phyloP scores from a whole-genome alignment of 108 stramenopile genomes.

The Schizochytrium sp. region DNA sequence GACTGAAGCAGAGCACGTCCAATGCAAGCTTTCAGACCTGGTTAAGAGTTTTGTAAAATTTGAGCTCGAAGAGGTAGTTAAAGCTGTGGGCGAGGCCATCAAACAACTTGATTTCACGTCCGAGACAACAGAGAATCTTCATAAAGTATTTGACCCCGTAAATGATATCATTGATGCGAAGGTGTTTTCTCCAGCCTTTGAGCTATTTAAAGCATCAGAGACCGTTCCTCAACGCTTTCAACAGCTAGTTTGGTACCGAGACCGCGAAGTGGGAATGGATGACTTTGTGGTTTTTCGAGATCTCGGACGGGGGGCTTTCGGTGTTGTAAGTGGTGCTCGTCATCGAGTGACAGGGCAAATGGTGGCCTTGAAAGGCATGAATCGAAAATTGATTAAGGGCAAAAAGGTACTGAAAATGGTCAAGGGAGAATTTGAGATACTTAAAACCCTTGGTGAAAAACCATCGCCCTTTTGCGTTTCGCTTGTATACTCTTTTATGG shows the following conservation, averaged over 20 bases:
- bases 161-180: background rate
- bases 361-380: conserved; percentile 94
- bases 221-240: background rate
- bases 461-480: conserved; percentile 92
- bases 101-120: background rate
- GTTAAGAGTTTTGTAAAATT: background rate
- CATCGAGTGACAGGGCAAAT: conserved; percentile 77
- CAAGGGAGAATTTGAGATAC: conserved; percentile 91
- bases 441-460: conserved; percentile 91
- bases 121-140: background rate
- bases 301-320: conserved; percentile 93
- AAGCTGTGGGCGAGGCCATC: background rate
- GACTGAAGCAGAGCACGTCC: background rate
- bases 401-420: conserved; percentile 97
- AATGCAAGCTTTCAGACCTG: background rate
- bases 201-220: conserved; percentile 34
- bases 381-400: conserved; percentile 94
- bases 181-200: conserved; percentile 26
- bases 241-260: conserved; percentile 49
- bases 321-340: conserved; percentile 88
- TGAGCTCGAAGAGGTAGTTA: conserved; percentile 18
- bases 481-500: conserved; percentile 98
- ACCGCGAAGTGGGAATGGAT: conserved; percentile 16
- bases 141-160: background rate
- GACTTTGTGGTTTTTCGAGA: conserved; percentile 72